Evolutionary conservation across 306 rosid genomes (phyloP), one percentile per base, ranked within the genome.

Genomic region (Vachellia pachyceras): DNA sequence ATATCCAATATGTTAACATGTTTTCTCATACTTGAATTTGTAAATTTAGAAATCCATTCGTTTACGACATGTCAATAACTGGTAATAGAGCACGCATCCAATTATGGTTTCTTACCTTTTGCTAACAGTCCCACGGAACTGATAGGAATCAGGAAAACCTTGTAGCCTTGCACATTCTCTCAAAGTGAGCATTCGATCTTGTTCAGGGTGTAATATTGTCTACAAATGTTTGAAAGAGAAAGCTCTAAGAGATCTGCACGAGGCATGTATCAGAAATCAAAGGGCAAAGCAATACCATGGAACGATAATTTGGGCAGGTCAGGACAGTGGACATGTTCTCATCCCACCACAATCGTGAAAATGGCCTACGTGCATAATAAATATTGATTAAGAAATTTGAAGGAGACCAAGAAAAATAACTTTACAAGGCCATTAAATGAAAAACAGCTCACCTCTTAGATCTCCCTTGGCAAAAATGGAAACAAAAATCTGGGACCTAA

Each of bases 321-420:
- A 95, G 50, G 12, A 95, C 99, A 63, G 98, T 95, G 60, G 99
- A 86, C 77, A 95, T 88, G 3, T 94, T 93, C 85, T 93, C 99
- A 73, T 95, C 99, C 98, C 99, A 95, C 99, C 99, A 95, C 79
- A 95, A 85, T 88, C 99, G 90, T 33, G 83, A 91, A 93, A 88
- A 95, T 10, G 99, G 99, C 88, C 98, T 93, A n/a, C 64, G 82
- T 69, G 18, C 46, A 66, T 39, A 68, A 52, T 1, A 71, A 18
- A 68, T 80, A 49, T 46, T 46, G 33, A 69, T 82, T 17, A 40
- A 68, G n/a, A 47, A 52, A 42, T 36, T 72, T 11, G 10, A 15
- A 84, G 45, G 78, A 66, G 63, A 69, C 55, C 42, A 64, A 78
- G 15, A 84, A 45, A 79, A 73, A 68, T 46, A 23, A 60, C 72